phyloP scores from a whole-genome alignment of 345 rosid genomes.

The Hypericum androsaemum region DNA sequence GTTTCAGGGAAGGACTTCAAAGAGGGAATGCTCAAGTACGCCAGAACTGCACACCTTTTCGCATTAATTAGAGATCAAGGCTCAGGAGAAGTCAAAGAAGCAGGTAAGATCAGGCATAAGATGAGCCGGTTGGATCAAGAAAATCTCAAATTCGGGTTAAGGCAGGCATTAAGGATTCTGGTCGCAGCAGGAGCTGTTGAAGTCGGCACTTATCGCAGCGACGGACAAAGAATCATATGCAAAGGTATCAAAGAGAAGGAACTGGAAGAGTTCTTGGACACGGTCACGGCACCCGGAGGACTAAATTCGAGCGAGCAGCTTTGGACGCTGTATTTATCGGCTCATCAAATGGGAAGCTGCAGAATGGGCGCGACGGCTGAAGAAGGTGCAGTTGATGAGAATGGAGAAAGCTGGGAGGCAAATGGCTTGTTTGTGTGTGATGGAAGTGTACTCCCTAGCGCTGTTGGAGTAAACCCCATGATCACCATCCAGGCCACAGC shows the following conservation, averaged over 20 bases:
- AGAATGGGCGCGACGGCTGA: conserved; percentile 40
- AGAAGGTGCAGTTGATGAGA: conserved; percentile 43
- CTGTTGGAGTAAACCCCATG: conserved; percentile 48
- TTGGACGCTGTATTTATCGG: conserved; percentile 34
- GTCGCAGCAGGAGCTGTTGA: conserved; percentile 60
- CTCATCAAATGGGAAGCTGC: conserved; percentile 68
- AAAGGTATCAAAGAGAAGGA: conserved; percentile 30
- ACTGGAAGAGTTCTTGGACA: conserved; percentile 37
- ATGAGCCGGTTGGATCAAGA: conserved; percentile 28
- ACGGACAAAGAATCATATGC: conserved; percentile 39
- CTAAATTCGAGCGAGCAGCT: conserved; percentile 22
- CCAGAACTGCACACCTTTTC: conserved; percentile 47
- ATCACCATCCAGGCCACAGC: conserved; percentile 43
- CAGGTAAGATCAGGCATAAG: conserved; percentile 30
- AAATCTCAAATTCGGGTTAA: conserved; percentile 36
- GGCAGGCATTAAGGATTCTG: conserved; percentile 43
- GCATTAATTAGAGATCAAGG: conserved; percentile 40
- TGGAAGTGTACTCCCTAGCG: conserved; percentile 28
- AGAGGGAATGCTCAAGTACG: conserved; percentile 34
- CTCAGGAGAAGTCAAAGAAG: conserved; percentile 36
- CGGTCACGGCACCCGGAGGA: conserved; percentile 26
- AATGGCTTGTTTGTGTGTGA: conserved; percentile 37
- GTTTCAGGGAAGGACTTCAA: conserved; percentile 41
- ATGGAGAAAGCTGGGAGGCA: conserved; percentile 54
- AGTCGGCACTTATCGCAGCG: conserved; percentile 53